Percentiles rank a stretch among this genome's conserved stretches.
These are phyloP conservation scores for Dactylellina parvicollis DNA, from an alignment of 2,329 filamentous ascomycete genomes.

Conservation along the genomic window DNA sequence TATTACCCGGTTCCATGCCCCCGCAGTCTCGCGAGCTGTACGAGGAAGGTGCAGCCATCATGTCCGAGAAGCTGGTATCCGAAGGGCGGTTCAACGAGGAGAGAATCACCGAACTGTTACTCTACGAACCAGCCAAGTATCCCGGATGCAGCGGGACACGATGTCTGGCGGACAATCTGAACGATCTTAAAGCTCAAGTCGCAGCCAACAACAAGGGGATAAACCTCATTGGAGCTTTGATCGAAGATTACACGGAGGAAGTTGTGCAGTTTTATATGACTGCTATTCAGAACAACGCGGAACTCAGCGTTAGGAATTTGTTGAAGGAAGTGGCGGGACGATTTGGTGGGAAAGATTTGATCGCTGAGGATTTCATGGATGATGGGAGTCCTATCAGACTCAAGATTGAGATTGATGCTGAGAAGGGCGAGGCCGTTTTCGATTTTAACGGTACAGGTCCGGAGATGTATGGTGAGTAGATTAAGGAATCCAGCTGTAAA, in stretches of 20 bases:
- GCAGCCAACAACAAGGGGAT: slow-evolving; percentile 89
- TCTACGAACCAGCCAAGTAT: slow-evolving; percentile 77
- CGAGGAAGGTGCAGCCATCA: slow-evolving; percentile 73
- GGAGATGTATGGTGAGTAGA: slow-evolving; percentile 73
- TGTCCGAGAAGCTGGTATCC: slow-evolving; percentile 76
- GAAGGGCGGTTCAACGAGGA: slow-evolving; percentile 82
- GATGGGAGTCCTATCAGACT: slow-evolving; percentile 82
- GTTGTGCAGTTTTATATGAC: slow-evolving; percentile 86
- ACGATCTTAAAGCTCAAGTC: slow-evolving; percentile 85
- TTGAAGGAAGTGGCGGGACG: slow-evolving; percentile 76
- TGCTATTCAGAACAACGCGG: slow-evolving; percentile 82
- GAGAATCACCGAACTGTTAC: slow-evolving; percentile 75
- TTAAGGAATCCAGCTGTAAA: background rate
- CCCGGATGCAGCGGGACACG: slow-evolving; percentile 81
- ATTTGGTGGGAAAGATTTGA: slow-evolving; percentile 76
- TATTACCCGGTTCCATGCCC: slow-evolving; percentile 84
- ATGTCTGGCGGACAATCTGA: slow-evolving; percentile 83
- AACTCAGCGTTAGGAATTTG: slow-evolving; percentile 76
- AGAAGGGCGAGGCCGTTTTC: slow-evolving; percentile 79
- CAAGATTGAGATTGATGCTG: slow-evolving; percentile 77
- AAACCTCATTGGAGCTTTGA: slow-evolving; percentile 76
- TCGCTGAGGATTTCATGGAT: slow-evolving; percentile 84
- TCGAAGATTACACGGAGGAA: slow-evolving; percentile 79
- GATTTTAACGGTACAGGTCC: slow-evolving; percentile 81
- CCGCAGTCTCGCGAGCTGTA: slow-evolving; percentile 74